These are phyloP conservation scores for Arctostaphylos glauca DNA, from an alignment of 148 eudicot species.

Conservation along the genomic window DNA sequence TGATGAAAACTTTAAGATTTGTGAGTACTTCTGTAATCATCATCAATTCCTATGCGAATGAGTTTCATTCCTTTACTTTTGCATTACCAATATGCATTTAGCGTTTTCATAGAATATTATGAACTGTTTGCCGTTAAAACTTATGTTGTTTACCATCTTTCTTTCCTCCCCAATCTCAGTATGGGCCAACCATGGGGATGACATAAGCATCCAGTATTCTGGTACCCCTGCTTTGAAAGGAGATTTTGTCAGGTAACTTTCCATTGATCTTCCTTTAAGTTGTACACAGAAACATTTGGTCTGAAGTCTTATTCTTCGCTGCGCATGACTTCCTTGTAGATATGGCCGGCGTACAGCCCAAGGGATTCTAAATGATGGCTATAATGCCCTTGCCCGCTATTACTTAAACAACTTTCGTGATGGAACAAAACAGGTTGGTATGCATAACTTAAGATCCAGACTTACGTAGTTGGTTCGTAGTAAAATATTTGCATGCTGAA, in stretches of 20 bases:
- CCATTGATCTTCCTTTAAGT: not conserved
- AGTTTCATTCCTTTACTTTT: conserved; percentile 6
- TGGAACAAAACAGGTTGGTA: conserved; percentile 83
- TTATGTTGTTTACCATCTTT: conserved; percentile 7
- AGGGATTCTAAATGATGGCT: conserved; percentile 81
- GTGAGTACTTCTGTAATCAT: conserved; percentile 44
- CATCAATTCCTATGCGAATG: conserved; percentile 2
- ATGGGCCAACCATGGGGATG: conserved; percentile 99
- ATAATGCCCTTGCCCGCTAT: conserved; percentile 77
- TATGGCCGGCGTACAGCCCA: conserved; percentile 74
- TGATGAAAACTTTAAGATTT: conserved; percentile 74
- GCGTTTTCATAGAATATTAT: not conserved
- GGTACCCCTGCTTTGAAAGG: conserved; percentile 98
- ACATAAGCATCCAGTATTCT: conserved; percentile 94
- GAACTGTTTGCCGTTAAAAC: not conserved
- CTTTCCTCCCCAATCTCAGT: conserved; percentile 36
- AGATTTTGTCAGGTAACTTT: conserved; percentile 89
- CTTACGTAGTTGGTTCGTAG: not conserved
- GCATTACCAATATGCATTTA: not conserved
- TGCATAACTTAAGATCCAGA: conserved; percentile 11
- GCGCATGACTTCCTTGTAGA: conserved; percentile 32
- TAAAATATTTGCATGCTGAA: not conserved
- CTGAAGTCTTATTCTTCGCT: not conserved
- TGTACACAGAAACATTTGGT: not conserved
- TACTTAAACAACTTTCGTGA: conserved; percentile 88